Evolutionary conservation across 768 basidiomycete genomes (phyloP).

Genomic region (Kwoniella pini): DNA sequence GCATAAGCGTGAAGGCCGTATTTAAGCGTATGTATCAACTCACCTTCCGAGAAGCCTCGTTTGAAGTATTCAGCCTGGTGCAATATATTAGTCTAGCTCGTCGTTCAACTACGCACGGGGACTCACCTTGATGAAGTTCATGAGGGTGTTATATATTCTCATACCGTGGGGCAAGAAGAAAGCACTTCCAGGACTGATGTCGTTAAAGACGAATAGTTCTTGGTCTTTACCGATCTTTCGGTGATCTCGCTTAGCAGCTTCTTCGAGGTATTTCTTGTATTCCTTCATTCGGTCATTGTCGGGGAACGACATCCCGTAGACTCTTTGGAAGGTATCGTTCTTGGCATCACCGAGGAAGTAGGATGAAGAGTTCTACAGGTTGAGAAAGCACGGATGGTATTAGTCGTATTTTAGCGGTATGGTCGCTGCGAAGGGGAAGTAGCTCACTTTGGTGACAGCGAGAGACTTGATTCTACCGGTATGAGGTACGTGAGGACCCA

Average conservation of each 20-base stretch:
- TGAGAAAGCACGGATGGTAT: too few relatives aligned
- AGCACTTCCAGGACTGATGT: slow-evolving; percentile 87
- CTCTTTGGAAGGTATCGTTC: slow-evolving; percentile 91
- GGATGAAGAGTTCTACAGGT: slow-evolving; percentile 97
- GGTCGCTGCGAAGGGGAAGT: too few relatives aligned
- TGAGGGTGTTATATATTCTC: slow-evolving; percentile 88
- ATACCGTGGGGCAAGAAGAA: slow-evolving; percentile 99
- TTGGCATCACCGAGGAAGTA: slow-evolving; percentile 94
- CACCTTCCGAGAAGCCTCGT: slow-evolving; percentile 92
- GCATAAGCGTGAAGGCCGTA: too few relatives aligned
- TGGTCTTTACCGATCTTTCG: slow-evolving; percentile 96
- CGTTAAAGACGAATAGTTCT: slow-evolving; percentile 98
- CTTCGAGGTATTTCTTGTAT: slow-evolving; percentile 92
- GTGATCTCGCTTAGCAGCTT: slow-evolving; percentile 98
- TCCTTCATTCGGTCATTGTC: slow-evolving; percentile 93
- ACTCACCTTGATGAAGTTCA: slow-evolving; percentile 85
- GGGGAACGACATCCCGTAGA: slow-evolving; percentile 98
- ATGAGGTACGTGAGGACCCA: slow-evolving; percentile 97
- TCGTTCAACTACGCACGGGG: neutral
- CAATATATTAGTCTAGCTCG: slow-evolving; percentile 3
- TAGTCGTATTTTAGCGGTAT: too few relatives aligned
- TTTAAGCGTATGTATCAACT: slow-evolving; percentile 25
- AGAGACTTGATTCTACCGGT: slow-evolving; percentile 97
- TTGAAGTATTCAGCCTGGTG: slow-evolving; percentile 83
- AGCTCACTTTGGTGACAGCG: slow-evolving; percentile 84